These are phyloP conservation scores for Quercus bicolor DNA, from an alignment of 306 rosid genomes.

Conservation along the genomic window DNA sequence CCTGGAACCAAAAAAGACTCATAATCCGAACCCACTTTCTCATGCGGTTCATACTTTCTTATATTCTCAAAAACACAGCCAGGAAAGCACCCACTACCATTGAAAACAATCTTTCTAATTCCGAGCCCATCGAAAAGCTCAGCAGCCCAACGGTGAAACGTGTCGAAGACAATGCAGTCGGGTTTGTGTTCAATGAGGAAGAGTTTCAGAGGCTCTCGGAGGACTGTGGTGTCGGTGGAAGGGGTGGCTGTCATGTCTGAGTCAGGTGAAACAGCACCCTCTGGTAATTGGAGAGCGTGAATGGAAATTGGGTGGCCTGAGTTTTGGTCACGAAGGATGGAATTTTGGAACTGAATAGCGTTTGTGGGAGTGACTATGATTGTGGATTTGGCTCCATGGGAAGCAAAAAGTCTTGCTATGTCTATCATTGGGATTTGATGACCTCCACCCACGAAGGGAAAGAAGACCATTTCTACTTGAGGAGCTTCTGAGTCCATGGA, in stretches of 20 bases:
- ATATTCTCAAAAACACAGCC: slow-evolving; percentile 34
- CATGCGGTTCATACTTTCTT: slow-evolving; percentile 2
- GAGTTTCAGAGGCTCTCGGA: slow-evolving; percentile 39
- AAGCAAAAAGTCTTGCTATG: slow-evolving; percentile 55
- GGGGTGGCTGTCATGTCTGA: slow-evolving; percentile 42
- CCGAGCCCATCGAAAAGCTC: slow-evolving; percentile 29
- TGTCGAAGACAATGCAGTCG: slow-evolving; percentile 50
- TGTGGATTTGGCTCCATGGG: slow-evolving; percentile 51
- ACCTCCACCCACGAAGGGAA: slow-evolving; percentile 49
- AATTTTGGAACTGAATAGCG: slow-evolving; percentile 30
- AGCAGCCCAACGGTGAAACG: slow-evolving; percentile 51
- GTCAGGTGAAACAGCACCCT: slow-evolving; percentile 24
- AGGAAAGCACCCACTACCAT: slow-evolving; percentile 52
- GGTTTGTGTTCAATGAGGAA: slow-evolving; percentile 35
- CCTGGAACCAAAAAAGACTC: slow-evolving; percentile 45
- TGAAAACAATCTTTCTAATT: slow-evolving; percentile 40
- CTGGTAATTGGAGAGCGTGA: slow-evolving; percentile 25
- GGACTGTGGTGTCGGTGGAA: slow-evolving; percentile 33
- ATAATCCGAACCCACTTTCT: slow-evolving; percentile 34
- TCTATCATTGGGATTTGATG: slow-evolving; percentile 72
- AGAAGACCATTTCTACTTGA: slow-evolving; percentile 24
- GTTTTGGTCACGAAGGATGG: slow-evolving; percentile 45
- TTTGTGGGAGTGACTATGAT: slow-evolving; percentile 45
- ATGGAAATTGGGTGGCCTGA: slow-evolving; percentile 28
- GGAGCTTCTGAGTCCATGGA: slow-evolving; percentile 23